Conservation (phyloP, 2,329 filamentous ascomycete genomes). For the Aspergillus latus region DNA sequence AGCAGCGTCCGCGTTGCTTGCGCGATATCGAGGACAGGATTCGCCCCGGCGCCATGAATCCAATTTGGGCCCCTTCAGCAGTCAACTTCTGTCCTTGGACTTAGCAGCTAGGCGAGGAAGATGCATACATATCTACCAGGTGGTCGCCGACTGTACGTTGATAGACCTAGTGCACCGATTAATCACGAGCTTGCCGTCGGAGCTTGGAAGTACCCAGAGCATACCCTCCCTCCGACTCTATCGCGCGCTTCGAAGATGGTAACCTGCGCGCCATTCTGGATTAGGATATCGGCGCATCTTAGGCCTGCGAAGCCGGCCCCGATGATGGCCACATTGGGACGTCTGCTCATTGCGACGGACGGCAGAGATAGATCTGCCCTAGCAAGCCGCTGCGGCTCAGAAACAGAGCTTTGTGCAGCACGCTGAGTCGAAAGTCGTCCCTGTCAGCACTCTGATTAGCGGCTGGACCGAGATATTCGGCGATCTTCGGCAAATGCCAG, state of each 20-base stretch:
- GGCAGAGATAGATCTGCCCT: background rate
- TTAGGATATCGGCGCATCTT: conserved; percentile 58
- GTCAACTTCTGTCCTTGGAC: conserved; percentile 15
- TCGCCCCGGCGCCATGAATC: conserved; percentile 62
- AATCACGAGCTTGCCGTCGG: background rate
- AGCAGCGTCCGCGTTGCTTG: conserved; percentile 52
- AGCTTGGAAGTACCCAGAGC: background rate
- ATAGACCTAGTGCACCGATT: conserved; percentile 44
- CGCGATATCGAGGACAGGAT: conserved; percentile 60
- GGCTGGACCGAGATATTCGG: too few relatives aligned
- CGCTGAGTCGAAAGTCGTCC: too few relatives aligned
- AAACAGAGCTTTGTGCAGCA: too few relatives aligned
- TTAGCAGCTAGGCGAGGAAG: background rate
- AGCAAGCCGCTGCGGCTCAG: too few relatives aligned
- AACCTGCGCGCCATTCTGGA: conserved; percentile 56
- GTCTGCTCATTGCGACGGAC: conserved; percentile 31
- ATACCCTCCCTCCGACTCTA: conserved; percentile 57
- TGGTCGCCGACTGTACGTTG: conserved; percentile 51
- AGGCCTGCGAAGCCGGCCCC: conserved; percentile 62
- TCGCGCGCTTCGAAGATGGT: conserved; percentile 62
- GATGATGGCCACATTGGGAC: conserved; percentile 57
- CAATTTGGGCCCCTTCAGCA: conserved; percentile 59
- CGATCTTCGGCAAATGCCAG: too few relatives aligned
- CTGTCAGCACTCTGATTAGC: background rate
- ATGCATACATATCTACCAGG: conserved; percentile 57